phyloP scores from a whole-genome alignment of 2,329 filamentous ascomycete species.

The Stromatinia cepivora region DNA sequence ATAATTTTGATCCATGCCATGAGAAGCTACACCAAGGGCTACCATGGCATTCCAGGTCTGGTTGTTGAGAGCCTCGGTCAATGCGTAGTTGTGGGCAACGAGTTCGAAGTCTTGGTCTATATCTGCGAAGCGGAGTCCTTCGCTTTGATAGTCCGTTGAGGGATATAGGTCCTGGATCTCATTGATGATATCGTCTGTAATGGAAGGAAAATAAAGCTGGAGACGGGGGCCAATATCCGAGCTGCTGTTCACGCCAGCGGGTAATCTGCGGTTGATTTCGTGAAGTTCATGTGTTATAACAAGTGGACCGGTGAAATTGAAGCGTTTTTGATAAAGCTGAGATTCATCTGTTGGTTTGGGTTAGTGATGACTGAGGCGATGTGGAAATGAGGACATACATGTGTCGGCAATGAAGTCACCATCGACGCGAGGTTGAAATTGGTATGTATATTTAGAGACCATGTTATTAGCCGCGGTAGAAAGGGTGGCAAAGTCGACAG shows the following conservation, averaged over 20 bases:
- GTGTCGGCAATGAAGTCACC: constrained; percentile 43
- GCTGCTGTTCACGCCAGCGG: constrained; percentile 40
- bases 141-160: constrained; percentile 41
- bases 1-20: constrained; percentile 44
- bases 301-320: constrained; percentile 43
- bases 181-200: constrained; percentile 41
- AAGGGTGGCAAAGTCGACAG: constrained; percentile 39
- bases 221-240: constrained; percentile 41
- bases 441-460: constrained; percentile 38
- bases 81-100: constrained; percentile 41
- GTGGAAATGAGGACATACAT: background rate
- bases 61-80: constrained; percentile 42
- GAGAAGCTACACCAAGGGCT: constrained; percentile 39
- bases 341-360: constrained; percentile 38
- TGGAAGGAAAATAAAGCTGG: constrained; percentile 41
- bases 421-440: constrained; percentile 44
- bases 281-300: constrained; percentile 44
- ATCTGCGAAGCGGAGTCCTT: constrained; percentile 42
- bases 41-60: constrained; percentile 44
- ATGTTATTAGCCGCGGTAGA: constrained; percentile 36
- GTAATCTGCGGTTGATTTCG: constrained; percentile 41
- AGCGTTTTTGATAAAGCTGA: constrained; percentile 42
- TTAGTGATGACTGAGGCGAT: background rate
- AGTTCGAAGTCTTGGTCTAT: constrained; percentile 44
- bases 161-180: constrained; percentile 41